Evolutionary conservation across 169 alveolate genomes (phyloP), one percentile per base, ranked within the genome.

Genomic region (Cryptosporidium tyzzeri): DNA sequence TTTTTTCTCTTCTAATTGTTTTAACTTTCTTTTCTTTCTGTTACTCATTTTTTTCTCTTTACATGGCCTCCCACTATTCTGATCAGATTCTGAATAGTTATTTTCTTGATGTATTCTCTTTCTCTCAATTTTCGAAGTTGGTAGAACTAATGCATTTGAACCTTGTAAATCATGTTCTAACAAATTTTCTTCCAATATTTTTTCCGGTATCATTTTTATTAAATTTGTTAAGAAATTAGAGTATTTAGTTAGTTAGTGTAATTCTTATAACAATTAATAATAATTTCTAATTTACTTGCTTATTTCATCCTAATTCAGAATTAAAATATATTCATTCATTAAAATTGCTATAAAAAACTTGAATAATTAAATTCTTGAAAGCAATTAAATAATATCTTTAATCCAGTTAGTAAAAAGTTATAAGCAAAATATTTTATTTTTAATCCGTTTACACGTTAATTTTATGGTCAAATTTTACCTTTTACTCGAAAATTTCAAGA

Each of bases 1-100:
- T 31, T 62, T 80, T 35, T 65, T 80, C 62, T 80, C 74, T 31
- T 80, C 87, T 26, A 80, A 29, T 16, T 80, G 87, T 58, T 62
- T 48, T 65, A 80, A 65, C 45, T 80, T 80, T 18, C 87, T 59
- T 12, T 41, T 37, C 18, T 80, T 80, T 44, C 87, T 59, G 23
- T 59, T 80, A 31, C 87, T 80, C 73, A 80, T 65, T 33, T 80
- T 80, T 23, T 39, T 65, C 23, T 26, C 33, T 7, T 31, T 44
- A 10, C n/a, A 23, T 7, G 7, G 3, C n/a, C 8, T 74, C 18
- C 8, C 23, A 26, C 10, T 31, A 23, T 18, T 62, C 37, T 18
- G 16, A 65, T 80, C 53, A 12, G 23, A 23, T 6, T 33, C 44
- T 9, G 21, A 26, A n/a, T 41, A n/a, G n/a, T 41, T 59, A 14